Percentiles rank a stretch among this genome's conserved stretches.
Conservation (phyloP, 1,284 basidiomycete species). For the Ceratobasidium sp. region DNA sequence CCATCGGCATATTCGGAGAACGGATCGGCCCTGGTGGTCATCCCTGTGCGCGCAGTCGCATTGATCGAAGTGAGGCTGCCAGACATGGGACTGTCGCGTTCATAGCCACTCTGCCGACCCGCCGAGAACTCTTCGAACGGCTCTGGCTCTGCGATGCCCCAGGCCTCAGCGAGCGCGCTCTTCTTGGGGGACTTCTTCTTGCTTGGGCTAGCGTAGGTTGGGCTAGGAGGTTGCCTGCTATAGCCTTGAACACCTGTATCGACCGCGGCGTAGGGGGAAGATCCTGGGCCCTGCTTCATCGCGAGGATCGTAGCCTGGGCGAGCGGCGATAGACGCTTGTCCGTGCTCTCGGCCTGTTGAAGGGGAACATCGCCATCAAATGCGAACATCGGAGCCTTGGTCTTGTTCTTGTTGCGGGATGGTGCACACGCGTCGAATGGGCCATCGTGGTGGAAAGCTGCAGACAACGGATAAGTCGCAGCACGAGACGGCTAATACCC, state of each 20-base stretch:
- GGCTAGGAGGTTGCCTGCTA: conserved; percentile 51
- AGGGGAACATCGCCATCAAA: conserved; percentile 69
- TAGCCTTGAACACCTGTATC: conserved; percentile 21
- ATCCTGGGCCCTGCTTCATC: conserved; percentile 46
- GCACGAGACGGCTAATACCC: conserved; percentile 40
- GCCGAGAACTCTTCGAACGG: conserved; percentile 89
- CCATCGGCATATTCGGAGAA: conserved; percentile 37
- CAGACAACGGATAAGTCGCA: conserved; percentile 22
- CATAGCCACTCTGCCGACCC: conserved; percentile 61
- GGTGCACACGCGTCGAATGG: conserved; percentile 90
- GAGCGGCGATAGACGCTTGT: conserved; percentile 48
- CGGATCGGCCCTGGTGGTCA: conserved; percentile 33
- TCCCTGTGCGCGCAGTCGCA: conserved; percentile 34
- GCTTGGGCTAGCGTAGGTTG: conserved; percentile 35
- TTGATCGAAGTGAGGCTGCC: conserved; percentile 40
- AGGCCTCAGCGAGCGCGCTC: conserved; percentile 64
- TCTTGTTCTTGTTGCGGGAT: conserved; percentile 82
- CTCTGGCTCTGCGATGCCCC: conserved; percentile 89
- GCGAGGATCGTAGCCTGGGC: conserved; percentile 49
- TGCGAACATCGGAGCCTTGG: conserved; percentile 83
- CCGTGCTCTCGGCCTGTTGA: conserved; percentile 60
- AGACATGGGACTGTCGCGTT: conserved; percentile 29
- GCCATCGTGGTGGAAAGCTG: conserved; percentile 90
- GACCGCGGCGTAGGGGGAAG: conserved; percentile 46
- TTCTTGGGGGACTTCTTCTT: conserved; percentile 47